phyloP scores from a whole-genome alignment of 176 grass and related monocot species.

The Eleusine coracana region DNA sequence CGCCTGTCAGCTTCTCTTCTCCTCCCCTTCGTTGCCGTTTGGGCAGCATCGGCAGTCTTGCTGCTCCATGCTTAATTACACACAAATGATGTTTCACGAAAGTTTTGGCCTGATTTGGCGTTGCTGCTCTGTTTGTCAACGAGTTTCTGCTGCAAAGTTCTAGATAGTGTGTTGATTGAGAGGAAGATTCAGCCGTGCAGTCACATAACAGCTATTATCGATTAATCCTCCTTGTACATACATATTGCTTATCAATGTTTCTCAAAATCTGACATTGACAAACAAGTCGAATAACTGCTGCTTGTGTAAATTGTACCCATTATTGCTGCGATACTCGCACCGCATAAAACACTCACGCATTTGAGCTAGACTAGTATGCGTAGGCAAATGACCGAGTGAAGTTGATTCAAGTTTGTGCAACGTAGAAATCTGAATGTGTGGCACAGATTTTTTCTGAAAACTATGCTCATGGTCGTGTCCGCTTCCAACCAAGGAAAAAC shows the following conservation, averaged over 20 bases:
- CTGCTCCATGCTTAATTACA: constrained; percentile 26
- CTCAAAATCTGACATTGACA: background rate
- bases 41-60: constrained; percentile 26
- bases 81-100: background rate
- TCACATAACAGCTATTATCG: background rate
- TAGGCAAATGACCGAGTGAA: background rate
- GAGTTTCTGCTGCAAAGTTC: constrained; percentile 5
- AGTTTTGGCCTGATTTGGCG: constrained; percentile 38
- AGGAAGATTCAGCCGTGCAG: constrained; percentile 20
- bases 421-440: background rate
- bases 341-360: background rate
- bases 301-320: background rate
- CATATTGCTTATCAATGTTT: background rate
- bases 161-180: background rate
- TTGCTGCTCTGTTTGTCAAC: background rate
- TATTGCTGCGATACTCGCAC: background rate
- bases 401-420: background rate
- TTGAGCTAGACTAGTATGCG: background rate
- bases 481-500: background rate
- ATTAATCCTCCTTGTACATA: constrained; percentile 21
- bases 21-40: constrained; percentile 26
- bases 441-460: background rate
- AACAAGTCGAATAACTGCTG: background rate
- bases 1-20: constrained; percentile 32
- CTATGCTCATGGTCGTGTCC: background rate